Conservation (phyloP, 176 grass and related monocot species). For the Pharus latifolius region DNA sequence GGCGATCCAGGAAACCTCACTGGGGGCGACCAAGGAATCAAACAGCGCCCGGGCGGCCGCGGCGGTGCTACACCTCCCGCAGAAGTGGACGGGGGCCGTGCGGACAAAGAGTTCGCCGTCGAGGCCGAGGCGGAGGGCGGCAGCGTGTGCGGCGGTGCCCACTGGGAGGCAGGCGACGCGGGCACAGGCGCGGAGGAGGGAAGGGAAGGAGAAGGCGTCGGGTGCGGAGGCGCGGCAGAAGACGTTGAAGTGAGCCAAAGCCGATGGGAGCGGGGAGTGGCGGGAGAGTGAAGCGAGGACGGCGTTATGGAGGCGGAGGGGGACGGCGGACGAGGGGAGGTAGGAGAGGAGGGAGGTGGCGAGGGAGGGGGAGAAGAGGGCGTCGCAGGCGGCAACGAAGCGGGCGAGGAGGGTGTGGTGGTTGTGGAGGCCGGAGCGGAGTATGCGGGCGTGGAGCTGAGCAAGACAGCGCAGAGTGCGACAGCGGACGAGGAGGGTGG, state of each 20-base stretch:
- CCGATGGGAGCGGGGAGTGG: constrained; percentile 37
- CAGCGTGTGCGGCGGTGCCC: constrained; percentile 38
- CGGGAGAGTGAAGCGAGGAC: constrained; percentile 54
- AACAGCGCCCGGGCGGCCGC: constrained; percentile 39
- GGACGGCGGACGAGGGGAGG: constrained; percentile 29
- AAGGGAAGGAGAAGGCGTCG: constrained; percentile 68
- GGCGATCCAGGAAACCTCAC: constrained; percentile 59
- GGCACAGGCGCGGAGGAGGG: constrained; percentile 47
- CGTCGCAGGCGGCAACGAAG: constrained; percentile 51
- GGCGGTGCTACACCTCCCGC: constrained; percentile 33
- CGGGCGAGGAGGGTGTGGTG: constrained; percentile 66
- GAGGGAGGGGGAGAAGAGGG: constrained; percentile 31
- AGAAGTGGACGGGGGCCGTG: constrained; percentile 77
- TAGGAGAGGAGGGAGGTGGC: constrained; percentile 34
- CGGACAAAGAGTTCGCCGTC: constrained; percentile 58
- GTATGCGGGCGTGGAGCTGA: constrained; percentile 39
- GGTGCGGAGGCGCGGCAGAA: constrained; percentile 27
- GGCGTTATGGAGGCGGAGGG: constrained; percentile 37
- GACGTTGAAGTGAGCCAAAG: constrained; percentile 49
- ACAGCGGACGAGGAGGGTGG: constrained; percentile 34
- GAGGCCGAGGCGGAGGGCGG: constrained; percentile 46
- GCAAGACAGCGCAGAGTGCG: constrained; percentile 23
- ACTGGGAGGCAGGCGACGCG: background rate
- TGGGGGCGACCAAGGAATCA: constrained; percentile 39
- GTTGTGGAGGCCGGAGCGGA: constrained; percentile 39